Evolutionary conservation across 345 rosid genomes (phyloP).

Genomic region (Citrus inodora): DNA sequence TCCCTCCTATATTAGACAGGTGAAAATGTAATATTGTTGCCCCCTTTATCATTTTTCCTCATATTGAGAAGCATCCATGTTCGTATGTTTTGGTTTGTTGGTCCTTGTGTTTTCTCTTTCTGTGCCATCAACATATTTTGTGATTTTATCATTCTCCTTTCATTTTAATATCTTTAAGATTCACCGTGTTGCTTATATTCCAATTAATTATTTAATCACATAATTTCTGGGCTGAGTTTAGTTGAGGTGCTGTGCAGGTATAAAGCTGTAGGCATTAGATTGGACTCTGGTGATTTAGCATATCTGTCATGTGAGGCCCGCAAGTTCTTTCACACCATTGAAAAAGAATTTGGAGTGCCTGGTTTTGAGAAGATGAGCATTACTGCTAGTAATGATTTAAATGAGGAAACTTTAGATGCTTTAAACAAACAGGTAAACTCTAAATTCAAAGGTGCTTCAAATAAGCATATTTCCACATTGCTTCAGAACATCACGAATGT

Average conservation of each 20-base stretch:
- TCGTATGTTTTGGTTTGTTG: neutral
- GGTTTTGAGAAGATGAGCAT: slow-evolving; percentile 74
- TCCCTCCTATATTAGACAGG: neutral
- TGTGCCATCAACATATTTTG: neutral
- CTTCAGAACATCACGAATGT: neutral
- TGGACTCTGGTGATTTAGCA: slow-evolving; percentile 96
- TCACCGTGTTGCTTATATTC: neutral
- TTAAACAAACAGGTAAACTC: slow-evolving; percentile 79
- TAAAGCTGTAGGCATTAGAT: slow-evolving; percentile 82
- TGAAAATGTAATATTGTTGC: neutral
- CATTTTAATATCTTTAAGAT: neutral
- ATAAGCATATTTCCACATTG: neutral
- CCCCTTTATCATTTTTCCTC: neutral
- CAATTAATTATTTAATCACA: neutral
- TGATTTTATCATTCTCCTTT: slow-evolving; percentile 3
- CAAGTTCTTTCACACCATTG: slow-evolving; percentile 58
- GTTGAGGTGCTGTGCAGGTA: slow-evolving; percentile 47
- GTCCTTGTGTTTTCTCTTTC: neutral
- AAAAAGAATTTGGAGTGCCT: slow-evolving; percentile 61
- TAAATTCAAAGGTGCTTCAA: neutral
- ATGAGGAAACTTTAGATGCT: slow-evolving; percentile 95
- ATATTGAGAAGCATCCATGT: neutral
- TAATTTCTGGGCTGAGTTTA: slow-evolving; percentile 15
- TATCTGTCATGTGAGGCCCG: slow-evolving; percentile 79
- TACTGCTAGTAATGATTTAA: slow-evolving; percentile 94